Evolutionary conservation across 371 early-diverging fungal genomes (phyloP), one percentile per base, ranked within the genome.

Genomic region (Mortierella sp.): DNA sequence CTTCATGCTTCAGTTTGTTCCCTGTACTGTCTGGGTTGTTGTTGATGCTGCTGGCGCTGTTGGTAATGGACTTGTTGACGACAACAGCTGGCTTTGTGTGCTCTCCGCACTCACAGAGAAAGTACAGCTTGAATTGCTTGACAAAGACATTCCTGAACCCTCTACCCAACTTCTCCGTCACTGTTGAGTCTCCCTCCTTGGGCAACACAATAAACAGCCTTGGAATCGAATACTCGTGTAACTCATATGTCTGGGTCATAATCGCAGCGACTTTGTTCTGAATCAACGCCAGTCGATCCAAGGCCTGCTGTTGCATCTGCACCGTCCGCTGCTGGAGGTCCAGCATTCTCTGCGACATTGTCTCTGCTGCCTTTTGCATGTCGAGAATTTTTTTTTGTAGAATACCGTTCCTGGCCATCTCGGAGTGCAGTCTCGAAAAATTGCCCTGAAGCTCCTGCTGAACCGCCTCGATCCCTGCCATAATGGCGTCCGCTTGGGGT

Each of bases 21-120:
- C 50, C 14, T 50, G 68, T 34, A 21, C 13, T 7, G 19, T 16
- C 34, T 10, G n/a, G 0, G 31, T 26, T 11, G 57, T 11, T 26
- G 31, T 14, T 60, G 60, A 6, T 14, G 60, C 5, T 60, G 16
- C 28, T 5, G 28, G 60, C 28, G 60, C 16, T 16, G 28, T 28
- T 60, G 31, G 50, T 16, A 50, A 2, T 16, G 50, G 16, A 16
- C 16, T 60, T 60, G 28, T 60, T 10, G 58, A 9, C 34, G 50
- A 16, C 74, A 5, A 47, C 42, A 2, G 31, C 47, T 31, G 68
- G 44, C 45, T 45, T 31, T 13, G 72, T 77, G 54, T 72, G 78
- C 1, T 6, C 54, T 2, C 78, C 78, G 48, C 78, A 77, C 48
- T 77, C 78, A n/a, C 78, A 72, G n/a, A 77, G 73, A 47, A 77